These are phyloP conservation scores for Musa acuminata DNA, from an alignment of 176 grass and related monocot species.

Conservation along the genomic window DNA sequence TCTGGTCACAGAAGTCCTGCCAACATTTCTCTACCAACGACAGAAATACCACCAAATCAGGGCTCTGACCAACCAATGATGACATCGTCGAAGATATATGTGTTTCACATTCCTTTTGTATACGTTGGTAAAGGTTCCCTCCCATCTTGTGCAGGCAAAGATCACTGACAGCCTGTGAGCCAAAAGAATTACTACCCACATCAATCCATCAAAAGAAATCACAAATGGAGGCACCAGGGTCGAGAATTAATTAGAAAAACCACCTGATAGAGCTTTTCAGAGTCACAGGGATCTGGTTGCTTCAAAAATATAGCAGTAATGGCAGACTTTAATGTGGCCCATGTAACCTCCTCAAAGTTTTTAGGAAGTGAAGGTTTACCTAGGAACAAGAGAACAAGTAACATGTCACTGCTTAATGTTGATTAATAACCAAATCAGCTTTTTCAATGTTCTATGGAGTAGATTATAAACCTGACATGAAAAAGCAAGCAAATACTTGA, in stretches of 20 bases:
- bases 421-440: not conserved
- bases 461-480: too few species aligned
- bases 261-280: slow-evolving; percentile 97
- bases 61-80: slow-evolving; percentile 81
- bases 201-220: not conserved
- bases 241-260: slow-evolving; percentile 15
- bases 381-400: slow-evolving; percentile 22
- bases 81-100: slow-evolving; percentile 77
- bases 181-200: slow-evolving; percentile 16
- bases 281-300: slow-evolving; percentile 70
- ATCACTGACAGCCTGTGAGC: slow-evolving; percentile 69
- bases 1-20: slow-evolving; percentile 99
- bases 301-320: slow-evolving; percentile 97
- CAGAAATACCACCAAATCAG: slow-evolving; percentile 95
- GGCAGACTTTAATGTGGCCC: slow-evolving; percentile 83
- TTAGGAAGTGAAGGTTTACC: slow-evolving; percentile 81
- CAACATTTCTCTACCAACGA: slow-evolving; percentile 84
- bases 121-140: slow-evolving; percentile 71
- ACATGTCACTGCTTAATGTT: slow-evolving; percentile 8
- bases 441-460: not conserved
- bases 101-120: slow-evolving; percentile 89
- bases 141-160: slow-evolving; percentile 91
- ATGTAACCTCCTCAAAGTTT: slow-evolving; percentile 90
- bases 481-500: too few species aligned
- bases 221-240: not conserved